phyloP scores from a whole-genome alignment of 345 rosid species.

The Eutrema japonicum region DNA sequence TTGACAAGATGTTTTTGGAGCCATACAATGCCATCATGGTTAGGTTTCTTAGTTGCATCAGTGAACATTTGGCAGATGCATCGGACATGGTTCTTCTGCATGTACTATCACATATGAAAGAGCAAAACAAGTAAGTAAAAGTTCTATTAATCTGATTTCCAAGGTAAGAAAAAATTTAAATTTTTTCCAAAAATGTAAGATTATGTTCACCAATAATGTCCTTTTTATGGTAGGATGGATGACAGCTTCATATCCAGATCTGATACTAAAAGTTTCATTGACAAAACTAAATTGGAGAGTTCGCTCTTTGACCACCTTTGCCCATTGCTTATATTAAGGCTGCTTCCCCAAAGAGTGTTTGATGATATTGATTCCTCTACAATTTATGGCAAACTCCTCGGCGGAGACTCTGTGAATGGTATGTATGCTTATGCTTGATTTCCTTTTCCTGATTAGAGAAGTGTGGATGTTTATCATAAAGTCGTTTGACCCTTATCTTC shows the following conservation, averaged over 20 bases:
- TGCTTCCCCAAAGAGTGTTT: slow-evolving; percentile 87
- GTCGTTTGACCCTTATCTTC: slow-evolving; percentile 18
- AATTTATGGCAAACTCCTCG: slow-evolving; percentile 62
- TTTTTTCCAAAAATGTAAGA: background rate
- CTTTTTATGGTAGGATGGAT: slow-evolving; percentile 47
- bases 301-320: slow-evolving; percentile 76
- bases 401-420: slow-evolving; percentile 51
- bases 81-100: slow-evolving; percentile 61
- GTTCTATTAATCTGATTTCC: slow-evolving; percentile 19
- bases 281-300: slow-evolving; percentile 49
- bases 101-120: slow-evolving; percentile 62
- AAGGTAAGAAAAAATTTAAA: background rate
- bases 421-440: slow-evolving; percentile 32
- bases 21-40: slow-evolving; percentile 85
- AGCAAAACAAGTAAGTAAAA: slow-evolving; percentile 61
- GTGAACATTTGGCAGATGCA: slow-evolving; percentile 65
- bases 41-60: slow-evolving; percentile 72
- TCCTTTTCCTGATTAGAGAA: slow-evolving; percentile 14
- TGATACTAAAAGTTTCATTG: slow-evolving; percentile 47
- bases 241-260: slow-evolving; percentile 44
- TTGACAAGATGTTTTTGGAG: slow-evolving; percentile 85
- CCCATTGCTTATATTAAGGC: slow-evolving; percentile 78
- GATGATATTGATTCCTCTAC: slow-evolving; percentile 54
- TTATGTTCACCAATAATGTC: slow-evolving; percentile 3
- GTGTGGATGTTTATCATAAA: slow-evolving; percentile 1